Evolutionary conservation across 768 basidiomycete genomes (phyloP).

Genomic region (Gyrodon lividus): DNA sequence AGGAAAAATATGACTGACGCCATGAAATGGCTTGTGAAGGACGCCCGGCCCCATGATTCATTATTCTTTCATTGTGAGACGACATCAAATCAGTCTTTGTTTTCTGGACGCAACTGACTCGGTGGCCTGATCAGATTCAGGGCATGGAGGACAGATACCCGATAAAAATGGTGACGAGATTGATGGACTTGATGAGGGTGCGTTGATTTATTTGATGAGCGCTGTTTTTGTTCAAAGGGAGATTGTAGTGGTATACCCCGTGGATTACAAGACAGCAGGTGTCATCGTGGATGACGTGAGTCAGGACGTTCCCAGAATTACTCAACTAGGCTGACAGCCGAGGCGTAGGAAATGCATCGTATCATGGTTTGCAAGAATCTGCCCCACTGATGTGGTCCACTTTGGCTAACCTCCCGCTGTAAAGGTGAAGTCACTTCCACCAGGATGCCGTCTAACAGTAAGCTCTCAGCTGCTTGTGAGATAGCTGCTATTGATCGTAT

Average conservation of each 20-base stretch:
- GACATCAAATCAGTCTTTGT: background rate
- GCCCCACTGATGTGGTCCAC: background rate
- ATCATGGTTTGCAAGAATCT: conserved; percentile 34
- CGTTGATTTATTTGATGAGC: background rate
- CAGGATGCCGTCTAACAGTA: conserved; percentile 65
- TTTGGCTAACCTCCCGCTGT: conserved; percentile 1
- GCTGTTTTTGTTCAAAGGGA: background rate
- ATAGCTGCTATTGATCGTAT: background rate
- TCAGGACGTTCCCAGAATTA: conserved; percentile 2
- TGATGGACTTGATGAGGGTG: conserved; percentile 80
- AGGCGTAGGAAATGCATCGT: conserved; percentile 38
- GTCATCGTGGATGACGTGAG: conserved; percentile 78
- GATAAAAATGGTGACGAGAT: conserved; percentile 78
- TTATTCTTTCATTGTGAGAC: conserved; percentile 70
- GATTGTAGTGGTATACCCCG: conserved; percentile 76
- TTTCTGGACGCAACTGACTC: background rate
- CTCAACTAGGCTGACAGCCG: background rate
- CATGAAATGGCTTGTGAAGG: conserved; percentile 66
- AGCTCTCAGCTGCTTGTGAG: conserved; percentile 4
- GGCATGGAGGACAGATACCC: conserved; percentile 90
- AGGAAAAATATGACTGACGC: conserved; percentile 54
- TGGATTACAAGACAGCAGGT: conserved; percentile 76
- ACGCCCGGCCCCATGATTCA: conserved; percentile 68
- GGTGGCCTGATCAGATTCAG: conserved; percentile 60
- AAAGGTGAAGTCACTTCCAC: conserved; percentile 52